phyloP scores from a whole-genome alignment of 164 flowering plant genomes.

The Nymphaea thermarum region DNA sequence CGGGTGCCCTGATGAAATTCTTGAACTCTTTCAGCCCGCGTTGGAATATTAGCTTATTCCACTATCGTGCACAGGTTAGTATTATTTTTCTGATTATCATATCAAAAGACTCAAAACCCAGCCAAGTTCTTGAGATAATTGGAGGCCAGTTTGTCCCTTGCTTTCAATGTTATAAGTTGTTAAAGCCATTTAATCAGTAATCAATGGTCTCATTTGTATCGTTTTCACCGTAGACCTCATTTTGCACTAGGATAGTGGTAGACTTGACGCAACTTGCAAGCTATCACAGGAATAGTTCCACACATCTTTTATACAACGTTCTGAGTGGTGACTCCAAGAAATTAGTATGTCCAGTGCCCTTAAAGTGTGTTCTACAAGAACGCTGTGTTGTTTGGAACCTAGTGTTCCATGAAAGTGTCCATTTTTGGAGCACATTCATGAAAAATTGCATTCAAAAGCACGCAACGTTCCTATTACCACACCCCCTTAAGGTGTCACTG shows the following conservation, averaged over 20 bases:
- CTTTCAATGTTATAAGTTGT: background rate
- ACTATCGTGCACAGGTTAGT: constrained; percentile 62
- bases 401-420: no score
- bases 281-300: no score
- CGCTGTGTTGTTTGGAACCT: no score
- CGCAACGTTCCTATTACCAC: no score
- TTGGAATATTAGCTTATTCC: constrained; percentile 96
- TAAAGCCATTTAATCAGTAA: background rate
- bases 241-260: background rate
- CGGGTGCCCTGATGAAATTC: constrained; percentile 89
- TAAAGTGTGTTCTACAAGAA: no score
- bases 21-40: constrained; percentile 82
- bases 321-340: no score
- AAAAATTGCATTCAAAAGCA: no score
- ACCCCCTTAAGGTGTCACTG: no score
- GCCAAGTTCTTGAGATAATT: background rate
- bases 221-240: background rate
- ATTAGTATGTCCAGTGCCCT: no score
- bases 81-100: background rate
- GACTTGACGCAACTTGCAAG: no score
- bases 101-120: background rate
- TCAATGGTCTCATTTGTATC: background rate
- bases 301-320: no score
- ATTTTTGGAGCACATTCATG: no score
- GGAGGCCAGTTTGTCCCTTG: background rate